Evolutionary conservation across 2,329 filamentous ascomycete species (phyloP), one percentile per base, ranked within the genome.

Genomic region (Acrocalymma vagum): DNA sequence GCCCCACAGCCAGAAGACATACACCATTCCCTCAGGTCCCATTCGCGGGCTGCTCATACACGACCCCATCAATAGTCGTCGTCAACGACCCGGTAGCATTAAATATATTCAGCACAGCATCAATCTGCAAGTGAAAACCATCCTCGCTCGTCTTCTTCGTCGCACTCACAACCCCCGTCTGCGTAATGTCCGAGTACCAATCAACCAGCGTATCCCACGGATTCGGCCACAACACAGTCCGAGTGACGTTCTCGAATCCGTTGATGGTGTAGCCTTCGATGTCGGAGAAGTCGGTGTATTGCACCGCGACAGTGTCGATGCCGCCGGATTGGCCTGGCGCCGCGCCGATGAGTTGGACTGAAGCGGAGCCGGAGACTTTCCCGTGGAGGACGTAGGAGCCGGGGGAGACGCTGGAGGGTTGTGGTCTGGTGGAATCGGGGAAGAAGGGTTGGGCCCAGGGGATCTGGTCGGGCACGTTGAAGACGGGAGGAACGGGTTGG

Each of bases 41-140:
- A 42, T 73, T 71, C 0, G 47, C 51, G 5, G 73, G 73, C 50
- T 76, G 74, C 3, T 51, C 39, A 47, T 71, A 76, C 17, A 44
- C 46, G 1, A 58, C 47, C 0, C 69, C 72, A 40, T 72, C 63
- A 20, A 74, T 38, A 0, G 55, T 68, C 1, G 70, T 76, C 2
- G 53, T 67, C 38, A 76, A 36, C 1, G 66, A 72, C 1, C 74
- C 74, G 42, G 69, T 75, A 0, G 72, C 70, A 6, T 70, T 43
- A 46, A 75, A 75, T 0, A 71, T 60, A 26, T 75, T 76, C 4
- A 41, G 50, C 49, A 71, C 34, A 2, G 58, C 63, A 57, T 76
- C 65, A 14, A 74, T 72, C 2, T 45, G 40, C 14, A 76, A 34
- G 39, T 73, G 69, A 10, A 76, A 72, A 1, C 72, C 72, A 2